phyloP scores from a whole-genome alignment of 2,329 filamentous ascomycete genomes.

The Ophiostoma ips region DNA sequence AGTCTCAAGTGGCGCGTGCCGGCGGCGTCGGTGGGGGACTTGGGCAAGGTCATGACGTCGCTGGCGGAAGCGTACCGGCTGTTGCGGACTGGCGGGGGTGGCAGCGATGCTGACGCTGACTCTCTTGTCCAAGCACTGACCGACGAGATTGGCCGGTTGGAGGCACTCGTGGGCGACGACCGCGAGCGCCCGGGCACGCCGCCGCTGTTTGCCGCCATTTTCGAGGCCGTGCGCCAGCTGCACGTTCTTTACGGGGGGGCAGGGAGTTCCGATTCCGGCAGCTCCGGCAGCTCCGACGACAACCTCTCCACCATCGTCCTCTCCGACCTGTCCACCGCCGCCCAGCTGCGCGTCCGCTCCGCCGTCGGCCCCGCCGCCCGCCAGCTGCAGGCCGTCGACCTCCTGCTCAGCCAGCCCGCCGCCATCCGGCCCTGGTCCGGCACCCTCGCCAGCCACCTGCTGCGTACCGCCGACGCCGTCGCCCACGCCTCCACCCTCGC shows the following conservation, averaged over 20 bases:
- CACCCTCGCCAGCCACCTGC: slow-evolving; percentile 34
- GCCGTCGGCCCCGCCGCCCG: slow-evolving; percentile 23
- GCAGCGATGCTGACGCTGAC: slow-evolving; percentile 20
- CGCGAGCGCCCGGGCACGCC: slow-evolving; percentile 34
- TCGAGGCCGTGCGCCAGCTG: slow-evolving; percentile 43
- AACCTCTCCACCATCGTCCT: slow-evolving; percentile 24
- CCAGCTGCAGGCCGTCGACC: slow-evolving; percentile 34
- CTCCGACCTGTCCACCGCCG: slow-evolving; percentile 29
- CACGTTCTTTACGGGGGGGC: slow-evolving; percentile 25
- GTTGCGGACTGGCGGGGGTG: slow-evolving; percentile 23
- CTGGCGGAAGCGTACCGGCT: slow-evolving; percentile 42
- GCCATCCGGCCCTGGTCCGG: slow-evolving; percentile 32
- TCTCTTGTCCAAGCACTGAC: slow-evolving; percentile 35
- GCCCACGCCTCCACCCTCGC: slow-evolving; percentile 40
- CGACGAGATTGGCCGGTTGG: slow-evolving; percentile 37
- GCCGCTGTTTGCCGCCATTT: slow-evolving; percentile 40
- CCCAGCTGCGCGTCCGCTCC: slow-evolving; percentile 30
- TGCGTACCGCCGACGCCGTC: slow-evolving; percentile 39
- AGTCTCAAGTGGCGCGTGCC: slow-evolving; percentile 41
- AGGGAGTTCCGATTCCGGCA: no score
- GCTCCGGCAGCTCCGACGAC: no score
- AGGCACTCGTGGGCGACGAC: slow-evolving; percentile 29
- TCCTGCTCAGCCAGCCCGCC: slow-evolving; percentile 23
- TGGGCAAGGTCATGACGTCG: slow-evolving; percentile 39
- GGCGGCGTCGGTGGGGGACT: slow-evolving; percentile 34